Evolutionary conservation across 192 early-diverging fungal genomes (phyloP), one percentile per base, ranked within the genome.

Genomic region (Polychytrium aggregatum): DNA sequence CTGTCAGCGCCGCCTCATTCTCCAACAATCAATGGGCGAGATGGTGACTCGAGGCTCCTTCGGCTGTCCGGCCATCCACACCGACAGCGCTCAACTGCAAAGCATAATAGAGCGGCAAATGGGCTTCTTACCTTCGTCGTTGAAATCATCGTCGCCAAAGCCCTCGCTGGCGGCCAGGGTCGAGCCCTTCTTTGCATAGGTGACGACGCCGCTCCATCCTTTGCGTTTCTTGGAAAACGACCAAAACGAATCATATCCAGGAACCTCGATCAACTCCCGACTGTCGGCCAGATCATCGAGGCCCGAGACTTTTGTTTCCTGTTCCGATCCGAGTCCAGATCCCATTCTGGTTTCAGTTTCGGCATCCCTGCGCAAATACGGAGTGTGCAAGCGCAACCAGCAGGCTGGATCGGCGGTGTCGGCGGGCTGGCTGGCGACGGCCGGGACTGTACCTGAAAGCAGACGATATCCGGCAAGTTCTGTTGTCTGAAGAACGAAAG

Each of bases 381-480:
- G n/a, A n/a, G n/a, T n/a, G n/a, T n/a, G n/a, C n/a, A n/a, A n/a
- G n/a, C n/a, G n/a, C n/a, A n/a, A n/a, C n/a, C n/a, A n/a, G n/a
- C n/a, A n/a, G n/a, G n/a, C n/a, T n/a, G n/a, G n/a, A 18, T 79
- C 33, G 1, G 65, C 76, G 13, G 70, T n/a, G 33, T 3, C 74
- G 62, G 25, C 61, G 17, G 2, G 65, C 67, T 0, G 82, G 47
- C 48, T 72, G 71, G 1, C 62, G 46, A 1, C 65, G 59, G 3
- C 62, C 57, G 30, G 64, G 57, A 50, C 81, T 84, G 33, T 62
- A 83, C 83, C 52, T 85, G 83, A 10, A 84, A 55, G 42, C 83
- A 80, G 38, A 71, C 62, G 30, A 75, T 60, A 48, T 78, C 72
- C 0, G 74, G 64, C 17, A 63, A 48, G 2, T 80, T 56, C 26